Evolutionary conservation across 2,329 filamentous ascomycete species (phyloP), one percentile per base, ranked within the genome.

Genomic region (Dactylella cylindrospora): DNA sequence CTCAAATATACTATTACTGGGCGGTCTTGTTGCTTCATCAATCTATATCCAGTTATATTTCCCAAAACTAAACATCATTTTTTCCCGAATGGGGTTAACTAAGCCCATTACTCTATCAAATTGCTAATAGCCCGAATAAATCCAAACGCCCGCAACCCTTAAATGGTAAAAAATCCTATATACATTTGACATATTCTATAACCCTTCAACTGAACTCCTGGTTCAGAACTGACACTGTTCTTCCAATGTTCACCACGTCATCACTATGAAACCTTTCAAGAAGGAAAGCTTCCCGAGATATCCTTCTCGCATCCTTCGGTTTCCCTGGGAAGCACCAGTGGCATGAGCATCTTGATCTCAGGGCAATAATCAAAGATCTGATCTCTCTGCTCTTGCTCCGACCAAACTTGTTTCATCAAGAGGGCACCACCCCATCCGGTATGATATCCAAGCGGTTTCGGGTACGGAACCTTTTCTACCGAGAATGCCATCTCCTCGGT

Each of bases 361-460:
- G 80, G 80, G 62, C 79, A 82, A 69, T 82, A 82, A 10, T 76
- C 72, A 75, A 77, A 80, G 29, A 81, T 77, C 62, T 79, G 76
- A 59, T 74, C 74, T 19, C 80, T 72, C 68, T 73, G 66, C 62
- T 73, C 71, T 0, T 75, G 75, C 5, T 72, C 74, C 22, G 76
- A 76, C 79, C 79, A 82, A 29, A 81, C 75, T 1, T 70, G 71
- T 8, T 66, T 53, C 64, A 78, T 76, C 10, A 81, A 70, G 38
- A 69, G 73, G 8, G 68, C 68, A 35, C 79, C 79, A 45, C 75
- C 75, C 10, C 75, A 76, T 15, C 78, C 79, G 1, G 77, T 80
- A 67, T 82, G 79, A 68, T 80, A 82, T 23, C 80, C 80, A 78
- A 82, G 78, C n/a, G 80, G 79, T 67, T 80, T 74, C 13, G 71